Percentiles rank a stretch among this genome's conserved stretches.
These are phyloP conservation scores for Amphicarpaea edgeworthii DNA, from an alignment of 306 rosid species.

Conservation along the genomic window DNA sequence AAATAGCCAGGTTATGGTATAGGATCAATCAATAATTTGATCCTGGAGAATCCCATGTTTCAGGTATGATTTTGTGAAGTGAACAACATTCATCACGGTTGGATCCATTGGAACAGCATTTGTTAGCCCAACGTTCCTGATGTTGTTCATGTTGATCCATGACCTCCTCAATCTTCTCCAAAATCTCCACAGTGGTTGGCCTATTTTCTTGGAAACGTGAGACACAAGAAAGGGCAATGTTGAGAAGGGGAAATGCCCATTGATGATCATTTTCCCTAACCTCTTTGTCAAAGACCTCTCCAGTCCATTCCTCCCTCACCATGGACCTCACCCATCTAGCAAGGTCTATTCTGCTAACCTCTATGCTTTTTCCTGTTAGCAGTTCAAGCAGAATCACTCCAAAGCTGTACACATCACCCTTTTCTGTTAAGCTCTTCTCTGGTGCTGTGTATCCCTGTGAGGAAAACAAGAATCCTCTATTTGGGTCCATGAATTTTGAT, in stretches of 20 bases:
- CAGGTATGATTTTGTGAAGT: slow-evolving; percentile 69
- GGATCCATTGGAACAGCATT: slow-evolving; percentile 41
- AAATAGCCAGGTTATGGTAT: neutral
- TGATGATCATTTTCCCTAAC: slow-evolving; percentile 51
- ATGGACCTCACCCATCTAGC: slow-evolving; percentile 82
- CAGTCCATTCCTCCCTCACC: slow-evolving; percentile 88
- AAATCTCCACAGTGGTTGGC: slow-evolving; percentile 58
- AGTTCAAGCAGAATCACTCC: slow-evolving; percentile 71
- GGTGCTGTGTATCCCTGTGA: slow-evolving; percentile 71
- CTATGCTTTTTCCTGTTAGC: slow-evolving; percentile 70
- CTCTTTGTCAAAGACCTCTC: slow-evolving; percentile 78
- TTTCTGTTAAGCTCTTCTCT: slow-evolving; percentile 64
- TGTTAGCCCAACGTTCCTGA: slow-evolving; percentile 10
- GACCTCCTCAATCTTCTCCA: slow-evolving; percentile 64
- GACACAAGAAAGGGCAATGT: slow-evolving; percentile 61
- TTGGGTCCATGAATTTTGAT: slow-evolving; percentile 61
- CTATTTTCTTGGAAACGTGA: slow-evolving; percentile 60
- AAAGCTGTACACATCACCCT: slow-evolving; percentile 72
- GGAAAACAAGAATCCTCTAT: slow-evolving; percentile 44
- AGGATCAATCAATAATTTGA: slow-evolving; percentile 59
- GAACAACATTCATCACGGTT: slow-evolving; percentile 51
- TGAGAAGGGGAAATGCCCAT: slow-evolving; percentile 55
- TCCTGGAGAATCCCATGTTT: slow-evolving; percentile 76
- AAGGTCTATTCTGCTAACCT: slow-evolving; percentile 64
- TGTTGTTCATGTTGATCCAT: slow-evolving; percentile 54